Conservation (phyloP, 257 asterid genomes). For the Leptodermis oblonga region DNA sequence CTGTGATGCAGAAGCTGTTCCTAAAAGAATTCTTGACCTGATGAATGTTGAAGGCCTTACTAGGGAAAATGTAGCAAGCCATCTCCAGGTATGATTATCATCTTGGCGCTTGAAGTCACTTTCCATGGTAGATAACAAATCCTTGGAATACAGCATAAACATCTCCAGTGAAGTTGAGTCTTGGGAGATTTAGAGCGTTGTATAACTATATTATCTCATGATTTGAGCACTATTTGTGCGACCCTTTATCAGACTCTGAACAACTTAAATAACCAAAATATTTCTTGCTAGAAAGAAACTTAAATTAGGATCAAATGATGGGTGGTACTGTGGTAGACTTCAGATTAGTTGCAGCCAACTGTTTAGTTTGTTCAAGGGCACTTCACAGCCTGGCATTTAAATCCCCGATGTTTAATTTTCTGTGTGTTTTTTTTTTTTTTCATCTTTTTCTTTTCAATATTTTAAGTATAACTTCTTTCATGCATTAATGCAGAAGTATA, state of each 20-base stretch:
- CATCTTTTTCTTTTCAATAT: no score
- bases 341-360: no score
- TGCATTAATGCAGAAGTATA: slow-evolving; percentile 55
- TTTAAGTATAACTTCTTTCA: not conserved
- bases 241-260: not conserved
- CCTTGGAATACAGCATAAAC: not conserved
- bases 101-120: not conserved
- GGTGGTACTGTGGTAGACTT: no score
- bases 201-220: not conserved
- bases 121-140: not conserved
- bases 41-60: slow-evolving; percentile 87
- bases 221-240: not conserved
- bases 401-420: not conserved
- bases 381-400: not conserved
- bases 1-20: slow-evolving; percentile 73
- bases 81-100: slow-evolving; percentile 71
- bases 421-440: not conserved
- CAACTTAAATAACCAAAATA: no score
- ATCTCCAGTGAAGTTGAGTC: not conserved
- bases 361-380: not conserved
- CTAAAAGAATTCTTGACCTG: slow-evolving; percentile 82
- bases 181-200: not conserved
- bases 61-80: slow-evolving; percentile 92
- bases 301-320: no score
- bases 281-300: no score